Conservation (phyloP, 768 basidiomycete genomes). For the Naganishia vaughanmartiniae region DNA sequence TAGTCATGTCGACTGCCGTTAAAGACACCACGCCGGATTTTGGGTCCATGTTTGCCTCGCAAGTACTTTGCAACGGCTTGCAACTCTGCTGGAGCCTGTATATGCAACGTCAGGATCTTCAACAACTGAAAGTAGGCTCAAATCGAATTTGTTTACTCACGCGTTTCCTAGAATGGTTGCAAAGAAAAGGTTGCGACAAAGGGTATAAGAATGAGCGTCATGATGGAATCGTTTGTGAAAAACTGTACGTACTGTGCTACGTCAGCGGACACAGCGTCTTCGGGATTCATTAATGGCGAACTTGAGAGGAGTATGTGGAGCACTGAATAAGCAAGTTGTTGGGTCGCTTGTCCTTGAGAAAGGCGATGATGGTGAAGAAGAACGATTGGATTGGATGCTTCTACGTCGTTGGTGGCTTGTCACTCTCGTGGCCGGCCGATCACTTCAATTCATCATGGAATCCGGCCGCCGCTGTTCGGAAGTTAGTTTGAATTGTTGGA, state of each 20-base stretch:
- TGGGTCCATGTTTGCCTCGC: constrained; percentile 80
- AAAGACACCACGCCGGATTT: constrained; percentile 81
- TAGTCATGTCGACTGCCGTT: constrained; percentile 95
- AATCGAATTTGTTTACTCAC: not conserved
- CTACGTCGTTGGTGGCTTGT: constrained; percentile 1
- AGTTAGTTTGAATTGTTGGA: not conserved
- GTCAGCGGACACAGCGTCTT: constrained; percentile 18
- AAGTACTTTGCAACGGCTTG: constrained; percentile 82
- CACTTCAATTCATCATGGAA: not conserved
- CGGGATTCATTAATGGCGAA: constrained; percentile 11
- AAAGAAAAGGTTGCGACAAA: constrained; percentile 1
- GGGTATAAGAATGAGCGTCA: not conserved
- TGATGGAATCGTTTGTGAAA: not conserved
- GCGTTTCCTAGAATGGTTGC: constrained; percentile 6
- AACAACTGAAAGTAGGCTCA: not conserved
- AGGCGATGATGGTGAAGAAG: not conserved
- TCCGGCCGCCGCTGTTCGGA: not conserved
- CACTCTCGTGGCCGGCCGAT: not conserved
- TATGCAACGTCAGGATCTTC: not conserved
- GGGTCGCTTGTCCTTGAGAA: not conserved
- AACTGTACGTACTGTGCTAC: constrained; percentile 23
- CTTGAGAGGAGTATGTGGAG: not conserved
- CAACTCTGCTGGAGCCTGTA: constrained; percentile 68
- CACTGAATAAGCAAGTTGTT: not conserved
- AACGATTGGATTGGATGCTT: not conserved